Percentiles rank a stretch among this genome's conserved stretches.
phyloP scores from a whole-genome alignment of 768 basidiomycete species.

The Steccherinum ochraceum region DNA sequence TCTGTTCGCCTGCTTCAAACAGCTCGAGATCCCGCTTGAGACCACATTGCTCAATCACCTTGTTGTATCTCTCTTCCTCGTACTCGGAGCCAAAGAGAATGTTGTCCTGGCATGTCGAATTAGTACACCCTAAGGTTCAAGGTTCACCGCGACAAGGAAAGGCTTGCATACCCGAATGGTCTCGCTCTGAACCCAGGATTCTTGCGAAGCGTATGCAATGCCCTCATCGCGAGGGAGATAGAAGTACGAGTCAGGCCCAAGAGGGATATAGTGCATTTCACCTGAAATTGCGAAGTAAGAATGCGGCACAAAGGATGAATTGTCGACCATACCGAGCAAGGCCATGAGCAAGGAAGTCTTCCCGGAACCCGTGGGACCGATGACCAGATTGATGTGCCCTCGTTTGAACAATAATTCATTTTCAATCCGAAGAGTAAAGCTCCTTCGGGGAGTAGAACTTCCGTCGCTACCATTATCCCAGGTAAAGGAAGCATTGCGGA shows the following conservation, averaged over 20 bases:
- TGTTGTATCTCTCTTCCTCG: conserved; percentile 37
- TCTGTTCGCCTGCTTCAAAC: conserved; percentile 43
- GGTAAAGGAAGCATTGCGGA: conserved; percentile 21
- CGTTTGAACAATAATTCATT: conserved; percentile 22
- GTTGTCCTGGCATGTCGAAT: conserved; percentile 28
- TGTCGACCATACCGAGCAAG: conserved; percentile 13
- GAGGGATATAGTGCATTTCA: conserved; percentile 58
- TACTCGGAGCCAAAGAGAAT: conserved; percentile 42
- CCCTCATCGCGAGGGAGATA: conserved; percentile 63
- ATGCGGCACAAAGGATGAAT: background rate
- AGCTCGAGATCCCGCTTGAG: conserved; percentile 40
- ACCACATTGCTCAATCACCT: conserved; percentile 33
- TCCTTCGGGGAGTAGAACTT: conserved; percentile 11
- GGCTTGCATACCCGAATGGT: conserved; percentile 57
- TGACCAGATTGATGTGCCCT: conserved; percentile 23
- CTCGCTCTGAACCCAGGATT: conserved; percentile 79
- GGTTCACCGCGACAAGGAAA: background rate
- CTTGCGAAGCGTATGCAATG: conserved; percentile 75
- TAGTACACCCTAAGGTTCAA: background rate
- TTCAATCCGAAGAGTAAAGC: conserved; percentile 22
- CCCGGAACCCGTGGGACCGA: conserved; percentile 26
- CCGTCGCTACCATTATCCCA: conserved; percentile 18
- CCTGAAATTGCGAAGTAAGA: conserved; percentile 19
- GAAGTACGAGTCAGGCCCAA: conserved; percentile 52
- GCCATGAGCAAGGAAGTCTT: conserved; percentile 29